Base-by-base conservation (phyloP, 345 rosid species). In the Citrus reticulata region DNA sequence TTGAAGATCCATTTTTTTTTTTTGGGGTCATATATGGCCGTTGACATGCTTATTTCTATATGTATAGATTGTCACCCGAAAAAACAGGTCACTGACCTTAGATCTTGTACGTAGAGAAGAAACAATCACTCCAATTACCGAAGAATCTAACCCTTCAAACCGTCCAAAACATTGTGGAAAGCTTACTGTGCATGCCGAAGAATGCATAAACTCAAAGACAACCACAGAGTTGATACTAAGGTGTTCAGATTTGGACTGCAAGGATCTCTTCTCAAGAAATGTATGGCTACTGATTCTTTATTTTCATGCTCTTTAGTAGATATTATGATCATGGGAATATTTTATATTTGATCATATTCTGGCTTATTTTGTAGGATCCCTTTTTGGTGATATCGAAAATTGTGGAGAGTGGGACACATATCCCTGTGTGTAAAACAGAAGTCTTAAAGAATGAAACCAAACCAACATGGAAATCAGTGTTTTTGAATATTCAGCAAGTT, bases 401-500 rank as follows among this genome's bases (percentile, higher is more conserved):
- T 54, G 90, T 83, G 51, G 96, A 93, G 86, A 84, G 68, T 49
- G 93, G 93, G 77, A 30, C 24, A 55, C 79, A 90, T 25, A 89
- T 95, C 79, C 93, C 98, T 49, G 93, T 95, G 30, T 92, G 95
- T 66, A 95, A 92, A 86, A 92, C 99, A 37, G 97, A 95, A 85
- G 96, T 93, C 76, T 71, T 93, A 54, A 92, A 90, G 90, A 95
- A 93, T 82, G 92, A 92, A 80, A 79, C 78, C 25, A 84, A 83
- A 77, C 97, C 97, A 64, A 40, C 72, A 66, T 95, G 98, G 98
- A 89, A 95, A 78, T 90, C 97, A 63, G 83, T 95, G 61, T 89
- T 77, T 86, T 81, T 95, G 82, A 95, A 88, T 80, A 85, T 88
- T 81, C 97, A 91, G 83, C 97, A 93, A 89, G 91, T 93, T 37